phyloP scores from a whole-genome alignment of 192 early-diverging fungal genomes.

The Coemansia asiatica region DNA sequence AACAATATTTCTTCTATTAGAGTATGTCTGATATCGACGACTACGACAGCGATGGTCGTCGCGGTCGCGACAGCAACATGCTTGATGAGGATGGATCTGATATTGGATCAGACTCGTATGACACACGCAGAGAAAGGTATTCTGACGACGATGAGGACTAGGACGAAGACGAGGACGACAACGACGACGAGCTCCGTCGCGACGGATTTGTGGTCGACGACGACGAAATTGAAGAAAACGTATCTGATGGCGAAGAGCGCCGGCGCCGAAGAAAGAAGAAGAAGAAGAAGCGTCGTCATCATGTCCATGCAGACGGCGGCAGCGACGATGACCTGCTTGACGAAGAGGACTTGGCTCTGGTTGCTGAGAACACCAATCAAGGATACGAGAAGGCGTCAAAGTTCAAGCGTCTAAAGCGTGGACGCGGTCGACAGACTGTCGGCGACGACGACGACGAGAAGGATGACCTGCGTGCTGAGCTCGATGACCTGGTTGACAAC shows the following conservation, averaged over 20 bases:
- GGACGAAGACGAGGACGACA: constrained; percentile 66
- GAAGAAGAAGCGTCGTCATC: constrained; percentile 20
- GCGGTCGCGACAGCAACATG: constrained; percentile 36
- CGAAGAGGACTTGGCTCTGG: constrained; percentile 90
- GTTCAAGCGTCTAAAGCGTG: constrained; percentile 77
- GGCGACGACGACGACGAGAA: constrained; percentile 58
- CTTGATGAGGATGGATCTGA: constrained; percentile 55
- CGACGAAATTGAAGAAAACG: constrained; percentile 65
- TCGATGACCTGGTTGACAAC: constrained; percentile 31
- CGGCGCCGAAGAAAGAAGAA: constrained; percentile 51
- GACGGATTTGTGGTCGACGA: constrained; percentile 78
- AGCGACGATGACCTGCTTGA: constrained; percentile 72
- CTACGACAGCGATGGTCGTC: constrained; percentile 7
- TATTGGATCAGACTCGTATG: constrained; percentile 58
- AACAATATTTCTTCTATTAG: background rate
- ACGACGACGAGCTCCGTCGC: constrained; percentile 61
- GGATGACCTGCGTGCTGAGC: constrained; percentile 48
- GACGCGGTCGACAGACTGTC: constrained; percentile 57
- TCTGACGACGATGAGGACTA: constrained; percentile 56
- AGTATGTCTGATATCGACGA: constrained; percentile 46
- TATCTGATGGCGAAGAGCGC: constrained; percentile 59
- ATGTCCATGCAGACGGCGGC: constrained; percentile 1
- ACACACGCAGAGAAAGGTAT: constrained; percentile 32
- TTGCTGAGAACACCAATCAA: constrained; percentile 84
- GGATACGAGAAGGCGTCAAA: constrained; percentile 41